Conservation (phyloP, 176 grass and related monocot species). For the Cocos nucifera region DNA sequence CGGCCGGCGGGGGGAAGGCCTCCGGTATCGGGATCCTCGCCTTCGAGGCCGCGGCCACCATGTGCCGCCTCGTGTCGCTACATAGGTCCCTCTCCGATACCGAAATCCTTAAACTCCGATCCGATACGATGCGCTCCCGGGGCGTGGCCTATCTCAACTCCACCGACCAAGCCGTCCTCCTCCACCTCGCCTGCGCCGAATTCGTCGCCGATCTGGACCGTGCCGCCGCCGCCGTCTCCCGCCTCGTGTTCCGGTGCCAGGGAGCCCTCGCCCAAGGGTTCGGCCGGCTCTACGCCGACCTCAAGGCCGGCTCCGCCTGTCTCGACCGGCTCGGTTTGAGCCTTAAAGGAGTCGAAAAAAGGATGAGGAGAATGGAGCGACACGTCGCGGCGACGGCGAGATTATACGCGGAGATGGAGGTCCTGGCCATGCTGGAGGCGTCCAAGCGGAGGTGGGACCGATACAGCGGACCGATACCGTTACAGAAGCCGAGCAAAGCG, state of each 20-base stretch:
- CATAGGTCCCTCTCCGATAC: slow-evolving; percentile 56
- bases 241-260: slow-evolving; percentile 46
- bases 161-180: slow-evolving; percentile 71
- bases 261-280: slow-evolving; percentile 37
- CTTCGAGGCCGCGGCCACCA: slow-evolving; percentile 69
- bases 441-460: slow-evolving; percentile 49
- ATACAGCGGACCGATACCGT: slow-evolving; percentile 67
- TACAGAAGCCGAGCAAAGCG: background rate
- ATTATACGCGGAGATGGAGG: slow-evolving; percentile 74
- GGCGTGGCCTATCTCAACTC: slow-evolving; percentile 84
- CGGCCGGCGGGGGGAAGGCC: too few relatives aligned
- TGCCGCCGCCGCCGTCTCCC: slow-evolving; percentile 39
- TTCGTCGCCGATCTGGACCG: slow-evolving; percentile 47
- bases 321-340: slow-evolving; percentile 38
- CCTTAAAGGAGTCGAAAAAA: slow-evolving; percentile 24
- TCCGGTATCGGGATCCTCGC: slow-evolving; percentile 52
- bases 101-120: slow-evolving; percentile 46
- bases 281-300: slow-evolving; percentile 31
- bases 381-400: slow-evolving; percentile 42
- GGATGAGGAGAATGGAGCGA: slow-evolving; percentile 70
- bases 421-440: slow-evolving; percentile 52
- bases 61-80: slow-evolving; percentile 76
- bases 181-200: slow-evolving; percentile 75
- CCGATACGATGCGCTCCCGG: slow-evolving; percentile 63
- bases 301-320: slow-evolving; percentile 39